Base-by-base conservation (phyloP, 192 early-diverging fungal genomes). In the Umbelopsis isabellina region DNA sequence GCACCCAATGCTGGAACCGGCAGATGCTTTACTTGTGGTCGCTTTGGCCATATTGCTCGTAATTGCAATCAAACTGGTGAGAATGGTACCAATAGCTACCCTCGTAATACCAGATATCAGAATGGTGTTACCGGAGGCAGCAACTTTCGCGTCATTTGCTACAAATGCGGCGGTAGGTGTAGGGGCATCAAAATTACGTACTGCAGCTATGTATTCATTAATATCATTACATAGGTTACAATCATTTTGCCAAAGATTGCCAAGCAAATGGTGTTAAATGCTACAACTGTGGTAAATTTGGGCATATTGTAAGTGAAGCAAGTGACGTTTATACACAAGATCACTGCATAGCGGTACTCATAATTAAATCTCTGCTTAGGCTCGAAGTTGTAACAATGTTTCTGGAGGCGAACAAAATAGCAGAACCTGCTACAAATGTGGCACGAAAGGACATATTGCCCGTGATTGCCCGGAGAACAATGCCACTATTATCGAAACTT, bases 181-280 rank as follows among this genome's bases (percentile, higher is more conserved):
- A 9, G 15, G 15, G 5, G 18, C 45, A 15, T 23, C 22, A 37
- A 66, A 12, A 12, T 13, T 10, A 1, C 0, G 18, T 4, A 20
- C 9, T 21, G 7, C 2, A 15, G 27, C 12, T 22, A 27, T 21
- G 30, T 71, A 58, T 13, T 71, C 45, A 44, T 21, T 2, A 15
- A 7, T 45, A 12, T 58, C 16, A 4, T 18, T 61, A 16, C 13
- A 30, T 18, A 65, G 71, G 81, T 3, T 68, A 71, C 46, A 87
- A 87, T 49, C 85, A 87, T 49, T 83, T 74, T 70, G 84, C 85
- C 48, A 72, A 78, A 30, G 83, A 87, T 49, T 87, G 85, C 67
- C 77, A 82, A 69, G 85, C 85, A 20, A 76, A 22, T 44, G 77
- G 82, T n/a, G 82, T 83, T 23, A 80, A 83, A 51, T 87, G 85